Percentiles rank a stretch among this genome's conserved stretches.
phyloP scores from a whole-genome alignment of 495 filamentous ascomycete genomes.

The Aspergillus diversus region DNA sequence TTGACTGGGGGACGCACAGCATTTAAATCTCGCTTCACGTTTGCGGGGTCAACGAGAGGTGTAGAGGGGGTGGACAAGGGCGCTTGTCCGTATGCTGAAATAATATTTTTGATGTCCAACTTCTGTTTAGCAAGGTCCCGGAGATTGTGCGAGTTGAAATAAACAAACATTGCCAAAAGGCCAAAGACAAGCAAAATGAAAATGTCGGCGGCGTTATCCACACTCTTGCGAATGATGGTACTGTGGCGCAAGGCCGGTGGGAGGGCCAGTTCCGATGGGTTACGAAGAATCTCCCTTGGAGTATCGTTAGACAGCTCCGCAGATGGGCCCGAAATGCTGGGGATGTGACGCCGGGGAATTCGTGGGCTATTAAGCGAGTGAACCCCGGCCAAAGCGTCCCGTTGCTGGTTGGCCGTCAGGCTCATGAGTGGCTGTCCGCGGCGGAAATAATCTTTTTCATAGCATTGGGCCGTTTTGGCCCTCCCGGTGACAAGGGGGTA shows the following conservation, averaged over 20 bases:
- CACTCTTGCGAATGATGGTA: slow-evolving; percentile 57
- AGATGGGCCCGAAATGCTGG: slow-evolving; percentile 38
- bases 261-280: slow-evolving; percentile 47
- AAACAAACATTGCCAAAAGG: slow-evolving; percentile 52
- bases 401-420: slow-evolving; percentile 45
- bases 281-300: slow-evolving; percentile 42
- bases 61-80: slow-evolving; percentile 50
- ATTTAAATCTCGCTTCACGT: slow-evolving; percentile 32
- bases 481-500: slow-evolving; percentile 82
- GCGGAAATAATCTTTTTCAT: slow-evolving; percentile 60
- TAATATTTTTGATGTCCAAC: slow-evolving; percentile 56
- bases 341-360: slow-evolving; percentile 37
- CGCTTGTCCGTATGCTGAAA: slow-evolving; percentile 48
- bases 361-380: slow-evolving; percentile 51
- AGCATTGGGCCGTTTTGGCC: slow-evolving; percentile 65
- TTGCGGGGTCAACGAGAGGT: slow-evolving; percentile 37
- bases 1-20: slow-evolving; percentile 29
- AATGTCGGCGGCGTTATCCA: slow-evolving; percentile 57
- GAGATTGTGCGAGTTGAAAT: slow-evolving; percentile 53
- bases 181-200: slow-evolving; percentile 49
- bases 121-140: slow-evolving; percentile 53
- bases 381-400: slow-evolving; percentile 56
- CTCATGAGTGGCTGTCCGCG: slow-evolving; percentile 46
- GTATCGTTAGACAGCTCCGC: slow-evolving; percentile 44
- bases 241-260: slow-evolving; percentile 51